Evolutionary conservation across 2,329 filamentous ascomycete genomes (phyloP).

Genomic region (Diaporthe sp.): DNA sequence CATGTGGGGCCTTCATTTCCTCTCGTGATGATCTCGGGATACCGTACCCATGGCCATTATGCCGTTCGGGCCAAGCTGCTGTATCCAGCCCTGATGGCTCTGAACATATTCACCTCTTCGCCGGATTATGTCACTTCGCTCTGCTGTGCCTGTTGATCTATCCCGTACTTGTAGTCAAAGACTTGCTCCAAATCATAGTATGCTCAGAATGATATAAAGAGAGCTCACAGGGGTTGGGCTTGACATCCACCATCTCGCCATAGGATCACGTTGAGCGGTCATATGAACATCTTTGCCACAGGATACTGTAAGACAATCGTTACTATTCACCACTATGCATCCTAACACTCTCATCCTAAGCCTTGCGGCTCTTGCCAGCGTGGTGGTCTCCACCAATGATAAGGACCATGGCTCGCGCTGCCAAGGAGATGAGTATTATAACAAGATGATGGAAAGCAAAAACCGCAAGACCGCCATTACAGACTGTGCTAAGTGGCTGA

Average conservation of each 20-base stretch:
- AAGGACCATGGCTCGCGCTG: background rate
- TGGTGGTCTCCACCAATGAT: background rate
- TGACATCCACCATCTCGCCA: background rate
- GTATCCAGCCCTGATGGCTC: too few relatives aligned
- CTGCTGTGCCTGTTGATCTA: background rate
- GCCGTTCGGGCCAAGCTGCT: background rate
- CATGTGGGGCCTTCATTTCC: background rate
- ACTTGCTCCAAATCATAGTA: too few relatives aligned
- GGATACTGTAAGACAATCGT: background rate
- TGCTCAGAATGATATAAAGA: background rate
- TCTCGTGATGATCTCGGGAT: background rate
- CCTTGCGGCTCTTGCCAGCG: background rate
- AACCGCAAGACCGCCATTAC: background rate
- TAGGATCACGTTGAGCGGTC: background rate
- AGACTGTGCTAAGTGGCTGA: constrained; percentile 2
- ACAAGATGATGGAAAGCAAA: constrained; percentile 15
- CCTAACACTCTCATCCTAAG: background rate
- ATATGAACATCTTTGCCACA: background rate
- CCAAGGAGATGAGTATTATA: background rate
- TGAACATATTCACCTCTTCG: background rate
- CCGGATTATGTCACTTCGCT: background rate
- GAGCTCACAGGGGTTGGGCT: too few relatives aligned
- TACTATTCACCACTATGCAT: background rate
- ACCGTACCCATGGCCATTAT: background rate
- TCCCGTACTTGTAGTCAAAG: background rate